A percentile compares a stretch with the other conserved stretches of the same genome.
Evolutionary conservation across 2,329 filamentous ascomycete species (phyloP).

Genomic region (Ceratocystis cacaofunesta): DNA sequence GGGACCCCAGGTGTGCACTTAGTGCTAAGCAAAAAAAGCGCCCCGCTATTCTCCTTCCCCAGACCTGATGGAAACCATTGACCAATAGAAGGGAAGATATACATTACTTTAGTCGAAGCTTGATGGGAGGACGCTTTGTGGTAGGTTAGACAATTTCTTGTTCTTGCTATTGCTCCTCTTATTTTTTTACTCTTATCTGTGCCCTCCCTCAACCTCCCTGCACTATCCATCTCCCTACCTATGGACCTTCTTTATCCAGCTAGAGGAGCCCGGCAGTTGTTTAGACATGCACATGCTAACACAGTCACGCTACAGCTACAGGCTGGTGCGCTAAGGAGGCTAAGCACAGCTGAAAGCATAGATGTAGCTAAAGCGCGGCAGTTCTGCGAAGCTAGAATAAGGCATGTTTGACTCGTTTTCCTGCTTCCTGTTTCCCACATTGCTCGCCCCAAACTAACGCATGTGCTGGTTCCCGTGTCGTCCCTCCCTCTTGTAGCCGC

Average conservation of each 20-base stretch:
- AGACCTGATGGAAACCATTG: neutral
- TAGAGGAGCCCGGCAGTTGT: neutral
- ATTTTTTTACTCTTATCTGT: neutral
- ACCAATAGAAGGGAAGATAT: neutral
- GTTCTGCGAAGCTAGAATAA: conserved; percentile 8
- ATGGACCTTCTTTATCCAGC: neutral
- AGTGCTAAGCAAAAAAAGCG: neutral
- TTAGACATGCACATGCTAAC: neutral
- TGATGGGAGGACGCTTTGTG: neutral
- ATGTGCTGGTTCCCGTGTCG: neutral
- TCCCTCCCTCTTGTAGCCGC: conserved; percentile 37
- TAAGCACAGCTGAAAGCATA: neutral
- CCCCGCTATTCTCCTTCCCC: neutral
- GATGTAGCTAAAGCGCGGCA: conserved; percentile 3
- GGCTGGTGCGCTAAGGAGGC: neutral
- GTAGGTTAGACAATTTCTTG: neutral
- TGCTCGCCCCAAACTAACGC: neutral
- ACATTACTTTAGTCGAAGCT: neutral
- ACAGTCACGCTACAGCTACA: neutral
- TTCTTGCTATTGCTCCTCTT: neutral
- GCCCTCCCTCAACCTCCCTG: neutral
- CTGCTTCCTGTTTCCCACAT: neutral
- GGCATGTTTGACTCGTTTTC: neutral
- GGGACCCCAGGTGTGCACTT: neutral
- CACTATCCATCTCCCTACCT: neutral